These are phyloP conservation scores for Cladorrhinum sp. DNA, from an alignment of 2,329 filamentous ascomycete species.

Conservation along the genomic window DNA sequence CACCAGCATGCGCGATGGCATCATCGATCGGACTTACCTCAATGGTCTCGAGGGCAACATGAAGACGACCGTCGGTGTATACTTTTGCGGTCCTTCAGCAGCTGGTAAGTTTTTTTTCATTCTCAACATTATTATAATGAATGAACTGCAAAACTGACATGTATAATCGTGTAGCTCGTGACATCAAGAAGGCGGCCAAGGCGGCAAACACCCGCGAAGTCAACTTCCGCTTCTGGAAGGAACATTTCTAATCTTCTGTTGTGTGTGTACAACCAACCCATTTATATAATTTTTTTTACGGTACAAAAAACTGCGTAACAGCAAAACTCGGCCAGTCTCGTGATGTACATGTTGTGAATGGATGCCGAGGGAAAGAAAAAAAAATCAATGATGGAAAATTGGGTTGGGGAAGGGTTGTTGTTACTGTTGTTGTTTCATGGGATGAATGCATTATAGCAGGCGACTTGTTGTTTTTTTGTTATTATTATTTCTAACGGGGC, in stretches of 20 bases:
- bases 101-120: conserved; percentile 46
- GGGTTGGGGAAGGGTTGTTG: neutral
- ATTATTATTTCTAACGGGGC: neutral
- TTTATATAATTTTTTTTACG: neutral
- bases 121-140: neutral
- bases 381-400: neutral
- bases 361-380: neutral
- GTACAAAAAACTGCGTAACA: neutral
- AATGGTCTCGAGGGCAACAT: conserved; percentile 72
- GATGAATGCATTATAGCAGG: neutral
- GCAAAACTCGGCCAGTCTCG: no score
- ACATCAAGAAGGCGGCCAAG: conserved; percentile 80
- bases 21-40: conserved; percentile 81
- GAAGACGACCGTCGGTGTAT: conserved; percentile 87
- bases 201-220: conserved; percentile 72
- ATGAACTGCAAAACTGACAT: conserved; percentile 33
- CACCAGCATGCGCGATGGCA: conserved; percentile 80
- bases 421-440: neutral
- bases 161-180: conserved; percentile 64
- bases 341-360: no score
- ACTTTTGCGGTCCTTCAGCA: conserved; percentile 89
- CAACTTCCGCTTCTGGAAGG: conserved; percentile 98
- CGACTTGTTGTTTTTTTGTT: neutral
- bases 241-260: conserved; percentile 73
- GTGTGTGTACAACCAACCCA: conserved; percentile 12